Evolutionary conservation across 169 alveolate genomes (phyloP), one percentile per base, ranked within the genome.

Genomic region (Cryptosporidium muris): DNA sequence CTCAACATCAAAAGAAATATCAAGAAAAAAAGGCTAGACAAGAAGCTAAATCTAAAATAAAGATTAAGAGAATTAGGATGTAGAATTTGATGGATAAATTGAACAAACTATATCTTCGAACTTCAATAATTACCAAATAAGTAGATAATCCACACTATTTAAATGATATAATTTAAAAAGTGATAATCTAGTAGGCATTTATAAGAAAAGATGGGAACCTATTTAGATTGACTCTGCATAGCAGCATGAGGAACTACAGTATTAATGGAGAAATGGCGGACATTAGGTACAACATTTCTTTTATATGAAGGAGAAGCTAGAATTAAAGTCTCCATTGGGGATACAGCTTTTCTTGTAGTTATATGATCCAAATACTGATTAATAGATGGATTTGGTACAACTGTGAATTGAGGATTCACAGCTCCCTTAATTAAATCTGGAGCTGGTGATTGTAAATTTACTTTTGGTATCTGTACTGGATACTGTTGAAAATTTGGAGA

Each of bases 1-100:
- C 85, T 34, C 54, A 74, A 60, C 74, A 74, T 6, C 85, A 74
- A 74, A 74, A 74, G 45, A 74, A 74, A 58, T 74, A 74, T 48
- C 85, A 74, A 58, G 85, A 74, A 40, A 74, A 74, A 62, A 74
- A 74, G 37, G 85, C 54, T 4, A 74, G 51, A 25, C 74, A 74
- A 45, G 56, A 74, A 2, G 68, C 68, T 4, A 74, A 68, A 54
- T 74, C 85, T 16, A 56, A 63, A 45, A 74, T 74, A n/a, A 74
- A 74, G 51, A 4, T 74, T 37, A 74, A 60, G n/a, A 58, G 45
- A 37, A 47, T 54, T 7, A 37, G 67, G 60, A 8, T 36, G 12
- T 49, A 9, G 12, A 49, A 49, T 49, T 49, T 9, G 54, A 49
- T 12, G 8, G 54, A 49, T 49, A 49, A 49, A 9, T 49, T 49